These are phyloP conservation scores for Incumbomyces lentus DNA, from an alignment of 2,329 filamentous ascomycete genomes.

Conservation along the genomic window DNA sequence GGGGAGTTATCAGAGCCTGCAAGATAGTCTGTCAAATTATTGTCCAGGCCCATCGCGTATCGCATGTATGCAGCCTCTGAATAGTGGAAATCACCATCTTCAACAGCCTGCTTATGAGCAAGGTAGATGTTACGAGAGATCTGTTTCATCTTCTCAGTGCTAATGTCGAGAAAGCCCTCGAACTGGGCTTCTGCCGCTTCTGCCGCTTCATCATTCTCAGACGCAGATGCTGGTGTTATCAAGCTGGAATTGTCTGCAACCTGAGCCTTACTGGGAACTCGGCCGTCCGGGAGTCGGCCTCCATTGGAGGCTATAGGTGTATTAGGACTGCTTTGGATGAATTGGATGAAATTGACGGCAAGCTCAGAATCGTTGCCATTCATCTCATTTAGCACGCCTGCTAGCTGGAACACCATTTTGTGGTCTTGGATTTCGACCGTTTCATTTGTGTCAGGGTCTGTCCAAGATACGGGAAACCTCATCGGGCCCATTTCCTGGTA, in stretches of 20 bases:
- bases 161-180: conserved; percentile 8
- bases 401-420: conserved; percentile 35
- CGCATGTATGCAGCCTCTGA: conserved; percentile 55
- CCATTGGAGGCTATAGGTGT: conserved; percentile 42
- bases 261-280: conserved; percentile 44
- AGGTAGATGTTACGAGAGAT: conserved; percentile 27
- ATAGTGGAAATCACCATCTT: conserved; percentile 50
- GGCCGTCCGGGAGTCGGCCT: conserved; percentile 40
- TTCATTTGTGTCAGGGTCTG: conserved; percentile 32
- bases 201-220: conserved; percentile 7
- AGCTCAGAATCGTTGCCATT: conserved; percentile 29
- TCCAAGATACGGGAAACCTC: conserved; percentile 34
- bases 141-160: conserved; percentile 29
- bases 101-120: conserved; percentile 45
- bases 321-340: conserved; percentile 38
- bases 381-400: conserved; percentile 31
- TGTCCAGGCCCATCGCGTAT: conserved; percentile 24
- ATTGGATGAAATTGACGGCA: conserved; percentile 34
- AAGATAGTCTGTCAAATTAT: conserved; percentile 47
- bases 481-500: conserved; percentile 37
- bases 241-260: conserved; percentile 37
- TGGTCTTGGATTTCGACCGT: conserved; percentile 35
- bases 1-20: conserved; percentile 30
- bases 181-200: conserved; percentile 2
- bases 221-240: conserved; percentile 7